Evolutionary conservation across 2,329 filamentous ascomycete genomes (phyloP).

Genomic region (Aspergillus melleus): DNA sequence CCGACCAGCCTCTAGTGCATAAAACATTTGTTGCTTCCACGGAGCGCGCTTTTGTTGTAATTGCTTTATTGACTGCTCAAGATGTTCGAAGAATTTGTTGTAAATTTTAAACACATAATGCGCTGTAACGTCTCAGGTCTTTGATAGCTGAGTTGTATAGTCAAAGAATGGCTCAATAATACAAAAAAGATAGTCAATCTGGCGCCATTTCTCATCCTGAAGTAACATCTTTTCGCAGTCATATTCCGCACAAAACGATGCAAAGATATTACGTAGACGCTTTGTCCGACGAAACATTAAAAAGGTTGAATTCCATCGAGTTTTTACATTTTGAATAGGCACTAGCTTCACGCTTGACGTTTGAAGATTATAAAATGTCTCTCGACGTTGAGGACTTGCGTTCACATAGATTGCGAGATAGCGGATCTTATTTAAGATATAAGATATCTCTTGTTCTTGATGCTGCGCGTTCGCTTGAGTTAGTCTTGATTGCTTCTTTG

Average conservation of each 20-base stretch:
- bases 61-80: background rate
- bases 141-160: background rate
- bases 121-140: background rate
- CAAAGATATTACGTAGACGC: background rate
- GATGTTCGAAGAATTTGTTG: background rate
- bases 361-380: background rate
- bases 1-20: background rate
- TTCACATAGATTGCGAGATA: background rate
- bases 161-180: background rate
- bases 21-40: background rate
- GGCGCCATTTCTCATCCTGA: background rate
- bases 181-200: background rate
- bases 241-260: background rate
- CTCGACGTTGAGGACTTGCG: background rate
- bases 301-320: background rate
- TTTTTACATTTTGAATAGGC: background rate
- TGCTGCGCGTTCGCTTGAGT: background rate
- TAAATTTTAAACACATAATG: background rate
- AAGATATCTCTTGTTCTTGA: background rate
- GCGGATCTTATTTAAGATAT: background rate
- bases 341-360: background rate
- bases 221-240: background rate
- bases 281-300: background rate
- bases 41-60: background rate
- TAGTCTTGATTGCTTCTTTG: background rate